Percentiles rank a stretch among this genome's conserved stretches.
These are phyloP conservation scores for Dichomitus squalens DNA, from an alignment of 1,284 basidiomycete genomes.

Conservation along the genomic window DNA sequence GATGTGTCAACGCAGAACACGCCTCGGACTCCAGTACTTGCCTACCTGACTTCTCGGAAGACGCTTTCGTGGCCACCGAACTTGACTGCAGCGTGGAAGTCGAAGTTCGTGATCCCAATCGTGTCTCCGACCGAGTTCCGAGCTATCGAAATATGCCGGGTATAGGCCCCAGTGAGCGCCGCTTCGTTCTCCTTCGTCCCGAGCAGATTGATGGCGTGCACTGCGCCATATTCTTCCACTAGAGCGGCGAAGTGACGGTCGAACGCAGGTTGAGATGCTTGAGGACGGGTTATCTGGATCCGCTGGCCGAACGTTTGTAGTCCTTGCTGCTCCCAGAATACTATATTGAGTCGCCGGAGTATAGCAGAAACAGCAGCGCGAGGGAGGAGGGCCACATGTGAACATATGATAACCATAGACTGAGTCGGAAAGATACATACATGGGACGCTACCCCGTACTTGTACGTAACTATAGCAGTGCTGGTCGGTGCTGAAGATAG, in stretches of 20 bases:
- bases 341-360: constrained; percentile 38
- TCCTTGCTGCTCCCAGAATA: constrained; percentile 99
- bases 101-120: constrained; percentile 84
- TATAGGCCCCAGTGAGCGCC: constrained; percentile 82
- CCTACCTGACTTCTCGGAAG: constrained; percentile 71
- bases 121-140: constrained; percentile 58
- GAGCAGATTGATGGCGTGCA: constrained; percentile 88
- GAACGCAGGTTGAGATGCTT: constrained; percentile 95
- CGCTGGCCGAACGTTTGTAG: constrained; percentile 88
- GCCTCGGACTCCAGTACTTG: constrained; percentile 7
- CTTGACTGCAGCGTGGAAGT: constrained; percentile 88
- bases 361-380: neutral
- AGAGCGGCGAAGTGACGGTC: constrained; percentile 91
- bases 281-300: constrained; percentile 93
- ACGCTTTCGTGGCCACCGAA: constrained; percentile 90
- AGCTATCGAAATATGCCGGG: constrained; percentile 70
- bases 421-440: constrained; percentile 50
- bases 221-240: constrained; percentile 78
- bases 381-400: constrained; percentile 12
- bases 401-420: constrained; percentile 14
- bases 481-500: constrained; percentile 82
- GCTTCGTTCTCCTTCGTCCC: constrained; percentile 93
- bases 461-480: constrained; percentile 91
- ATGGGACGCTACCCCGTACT: constrained; percentile 90
- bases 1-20: neutral